Conservation (phyloP, 2,329 filamentous ascomycete genomes). For the Capronia americana region DNA sequence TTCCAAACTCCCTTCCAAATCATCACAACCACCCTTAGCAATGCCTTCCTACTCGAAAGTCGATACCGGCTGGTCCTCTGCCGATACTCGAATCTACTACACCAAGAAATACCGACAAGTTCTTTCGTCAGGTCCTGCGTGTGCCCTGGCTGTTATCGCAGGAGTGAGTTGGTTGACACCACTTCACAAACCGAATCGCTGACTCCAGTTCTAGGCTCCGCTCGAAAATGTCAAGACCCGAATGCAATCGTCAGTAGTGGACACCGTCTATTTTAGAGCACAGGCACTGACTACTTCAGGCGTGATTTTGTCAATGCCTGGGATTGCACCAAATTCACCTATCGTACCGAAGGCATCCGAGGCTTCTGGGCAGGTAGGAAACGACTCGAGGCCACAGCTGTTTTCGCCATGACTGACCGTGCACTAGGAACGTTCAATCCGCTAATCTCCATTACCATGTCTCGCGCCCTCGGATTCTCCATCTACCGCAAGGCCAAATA, state of each 20-base stretch:
- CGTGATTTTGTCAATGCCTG: conserved; percentile 54
- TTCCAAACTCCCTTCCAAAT: conserved; percentile 45
- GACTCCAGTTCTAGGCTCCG: conserved; percentile 48
- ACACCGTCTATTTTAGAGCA: neutral
- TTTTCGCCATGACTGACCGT: conserved; percentile 9
- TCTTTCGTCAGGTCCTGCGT: conserved; percentile 53
- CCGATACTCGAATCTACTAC: conserved; percentile 50
- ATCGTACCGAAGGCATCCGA: conserved; percentile 54
- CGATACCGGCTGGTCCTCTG: conserved; percentile 33
- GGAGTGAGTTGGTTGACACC: conserved; percentile 47
- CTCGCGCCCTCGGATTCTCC: conserved; percentile 55
- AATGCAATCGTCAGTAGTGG: conserved; percentile 53
- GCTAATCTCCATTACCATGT: conserved; percentile 53
- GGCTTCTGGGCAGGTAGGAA: conserved; percentile 55
- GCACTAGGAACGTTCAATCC: conserved; percentile 52
- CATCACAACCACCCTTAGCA: conserved; percentile 41
- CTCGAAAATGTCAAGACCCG: conserved; percentile 57
- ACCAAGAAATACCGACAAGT: conserved; percentile 56
- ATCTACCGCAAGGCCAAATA: conserved; percentile 54
- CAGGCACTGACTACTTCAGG: conserved; percentile 40
- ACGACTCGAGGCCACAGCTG: conserved; percentile 5
- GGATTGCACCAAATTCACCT: conserved; percentile 54
- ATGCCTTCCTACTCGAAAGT: conserved; percentile 29
- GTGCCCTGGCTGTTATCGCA: conserved; percentile 52
- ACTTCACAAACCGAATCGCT: conserved; percentile 17